Base-by-base conservation (phyloP, 768 basidiomycete species). In the Termitomyces sp. region DNA sequence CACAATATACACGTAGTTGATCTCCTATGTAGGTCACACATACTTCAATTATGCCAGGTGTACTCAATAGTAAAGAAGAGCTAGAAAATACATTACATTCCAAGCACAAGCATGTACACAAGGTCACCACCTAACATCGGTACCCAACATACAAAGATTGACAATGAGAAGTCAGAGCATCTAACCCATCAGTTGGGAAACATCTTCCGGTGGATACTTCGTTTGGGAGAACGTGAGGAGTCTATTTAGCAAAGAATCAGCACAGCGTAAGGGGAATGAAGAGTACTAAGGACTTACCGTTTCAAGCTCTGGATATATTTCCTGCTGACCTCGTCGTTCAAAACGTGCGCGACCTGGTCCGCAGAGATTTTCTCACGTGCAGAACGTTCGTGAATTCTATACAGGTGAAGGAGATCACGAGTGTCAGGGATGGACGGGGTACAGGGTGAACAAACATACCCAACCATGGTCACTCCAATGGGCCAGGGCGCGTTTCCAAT, bases 401-500 rank as follows among this genome's bases (percentile, higher is more conserved):
- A 42, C 37, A 17, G 25, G 49, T 57, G 11, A 46, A 63, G 17
- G 62, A 34, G 47, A 38, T 60, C 60, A 34, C 5, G 7, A 25
- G 25, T 43, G 62, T 45, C 14, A 52, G 25, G 42, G 31, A 56
- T 6, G 36, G 61, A 34, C 25, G n/a, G 32, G 1, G 47, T 34
- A 43, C 10, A 31, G 50, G 59, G 25, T 34, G 10, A 48, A 57
- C 45, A 2, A 11, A 80, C 88, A 43, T 74, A 94, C 94, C 94
- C 96, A 77, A 98, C 97, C 91, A 96, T 96, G 63, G 97, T 99
- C 9, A 99, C 97, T 47, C 97, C 97, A 69, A 99, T 99, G 1
- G 97, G 97, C 97, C 97, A 99, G 3, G 97, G 96, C 0, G 97
- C 96, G 68, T 97, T 99, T 38, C 97, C 97, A 65, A 99, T 99